Conservation (phyloP, 257 asterid species). For the Solanum ossicruentum region DNA sequence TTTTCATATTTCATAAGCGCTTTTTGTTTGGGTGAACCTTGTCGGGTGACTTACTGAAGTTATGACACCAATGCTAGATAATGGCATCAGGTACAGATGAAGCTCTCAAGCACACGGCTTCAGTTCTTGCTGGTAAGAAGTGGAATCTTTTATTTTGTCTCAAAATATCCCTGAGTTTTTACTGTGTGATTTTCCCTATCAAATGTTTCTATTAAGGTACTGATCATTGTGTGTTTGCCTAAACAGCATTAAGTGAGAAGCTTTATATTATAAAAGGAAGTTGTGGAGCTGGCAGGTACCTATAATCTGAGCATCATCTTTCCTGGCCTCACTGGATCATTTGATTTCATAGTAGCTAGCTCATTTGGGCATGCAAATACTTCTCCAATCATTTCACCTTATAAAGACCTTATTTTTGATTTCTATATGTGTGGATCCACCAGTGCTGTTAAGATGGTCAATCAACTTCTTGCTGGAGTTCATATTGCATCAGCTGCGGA, state of each 20-base stretch:
- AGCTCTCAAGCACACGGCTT: conserved; percentile 80
- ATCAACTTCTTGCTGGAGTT: conserved; percentile 98
- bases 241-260: conserved; percentile 85
- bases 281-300: conserved; percentile 94
- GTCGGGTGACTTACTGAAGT: conserved; percentile 4
- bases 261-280: conserved; percentile 89
- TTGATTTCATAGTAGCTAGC: background rate
- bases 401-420: background rate
- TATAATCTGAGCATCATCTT: conserved; percentile 1
- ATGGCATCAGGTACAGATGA: conserved; percentile 94
- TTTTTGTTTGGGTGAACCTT: background rate
- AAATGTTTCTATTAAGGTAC: background rate
- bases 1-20: background rate
- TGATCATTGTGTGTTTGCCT: conserved; percentile 9
- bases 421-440: background rate
- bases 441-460: conserved; percentile 94
- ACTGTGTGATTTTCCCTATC: background rate
- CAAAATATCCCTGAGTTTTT: background rate
- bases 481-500: conserved; percentile 98
- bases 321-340: background rate
- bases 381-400: background rate
- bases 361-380: background rate
- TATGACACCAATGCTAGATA: conserved; percentile 38
- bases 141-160: background rate
- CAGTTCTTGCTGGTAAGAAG: conserved; percentile 73